phyloP scores from a whole-genome alignment of 768 basidiomycete species.

The Leucocoprinus sp. region DNA sequence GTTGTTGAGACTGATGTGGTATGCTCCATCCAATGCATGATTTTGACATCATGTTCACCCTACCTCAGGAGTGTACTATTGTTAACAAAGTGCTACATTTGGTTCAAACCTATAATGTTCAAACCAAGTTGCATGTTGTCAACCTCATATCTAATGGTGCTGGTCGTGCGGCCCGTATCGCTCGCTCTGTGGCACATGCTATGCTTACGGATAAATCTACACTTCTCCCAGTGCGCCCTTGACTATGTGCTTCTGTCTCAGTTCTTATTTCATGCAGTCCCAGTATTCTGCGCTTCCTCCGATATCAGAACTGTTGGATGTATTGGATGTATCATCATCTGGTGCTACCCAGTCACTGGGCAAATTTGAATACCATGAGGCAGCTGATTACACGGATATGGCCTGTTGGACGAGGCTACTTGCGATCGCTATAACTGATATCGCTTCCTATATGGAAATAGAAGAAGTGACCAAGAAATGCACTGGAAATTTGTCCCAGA shows the following conservation, averaged over 20 bases:
- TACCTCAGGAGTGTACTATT: slow-evolving; percentile 36
- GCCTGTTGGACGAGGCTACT: slow-evolving; percentile 48
- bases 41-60: background rate
- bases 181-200: slow-evolving; percentile 47
- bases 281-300: slow-evolving; percentile 38
- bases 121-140: slow-evolving; percentile 43
- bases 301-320: slow-evolving; percentile 26
- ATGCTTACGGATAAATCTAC: slow-evolving; percentile 28
- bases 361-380: slow-evolving; percentile 45
- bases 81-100: slow-evolving; percentile 37
- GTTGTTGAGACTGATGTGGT: slow-evolving; percentile 21
- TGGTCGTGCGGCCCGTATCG: slow-evolving; percentile 43
- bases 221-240: slow-evolving; percentile 19
- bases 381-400: slow-evolving; percentile 57
- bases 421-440: slow-evolving; percentile 47
- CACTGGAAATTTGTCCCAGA: slow-evolving; percentile 13
- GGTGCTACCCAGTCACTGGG: slow-evolving; percentile 26
- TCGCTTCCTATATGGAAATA: slow-evolving; percentile 46
- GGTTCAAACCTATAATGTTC: slow-evolving; percentile 30
- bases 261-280: slow-evolving; percentile 22
- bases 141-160: slow-evolving; percentile 45
- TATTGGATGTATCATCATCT: slow-evolving; percentile 42
- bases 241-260: slow-evolving; percentile 1
- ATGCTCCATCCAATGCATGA: slow-evolving; percentile 13
- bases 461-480: slow-evolving; percentile 24